Evolutionary conservation across 139 green algal species (phyloP).

Genomic region (Coccomyxa sp.): DNA sequence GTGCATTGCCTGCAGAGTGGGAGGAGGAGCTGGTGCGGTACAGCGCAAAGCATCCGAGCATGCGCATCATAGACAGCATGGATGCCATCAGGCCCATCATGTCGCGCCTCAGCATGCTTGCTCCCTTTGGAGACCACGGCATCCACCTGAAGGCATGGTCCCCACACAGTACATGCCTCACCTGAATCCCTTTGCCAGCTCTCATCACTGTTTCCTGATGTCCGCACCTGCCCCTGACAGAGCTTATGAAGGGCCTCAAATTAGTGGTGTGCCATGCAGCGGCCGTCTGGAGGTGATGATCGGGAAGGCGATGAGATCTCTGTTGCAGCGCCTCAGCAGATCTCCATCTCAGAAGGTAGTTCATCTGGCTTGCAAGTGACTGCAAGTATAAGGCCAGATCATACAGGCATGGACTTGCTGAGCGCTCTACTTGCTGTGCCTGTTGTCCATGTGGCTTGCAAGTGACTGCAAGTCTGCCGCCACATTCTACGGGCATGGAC

Average conservation of each 20-base stretch:
- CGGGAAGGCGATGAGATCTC: not conserved
- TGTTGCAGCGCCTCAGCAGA: not conserved
- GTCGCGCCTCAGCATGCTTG: slow-evolving; percentile 61
- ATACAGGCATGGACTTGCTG: too few relatives aligned
- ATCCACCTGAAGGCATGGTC: not conserved
- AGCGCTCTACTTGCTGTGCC: not conserved
- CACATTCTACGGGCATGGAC: not conserved
- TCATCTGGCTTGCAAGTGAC: not conserved
- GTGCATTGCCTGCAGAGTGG: too few relatives aligned
- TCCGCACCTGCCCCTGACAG: too few relatives aligned
- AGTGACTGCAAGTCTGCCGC: too few relatives aligned
- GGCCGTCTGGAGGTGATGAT: not conserved
- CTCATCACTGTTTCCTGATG: not conserved
- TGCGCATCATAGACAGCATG: slow-evolving; percentile 52
- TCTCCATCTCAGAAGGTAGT: not conserved
- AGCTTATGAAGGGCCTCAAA: too few relatives aligned
- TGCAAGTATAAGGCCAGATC: not conserved
- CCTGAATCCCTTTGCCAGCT: not conserved
- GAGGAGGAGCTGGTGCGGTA: slow-evolving; percentile 55
- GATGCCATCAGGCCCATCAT: slow-evolving; percentile 46
- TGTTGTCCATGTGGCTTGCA: not conserved
- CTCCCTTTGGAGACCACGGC: slow-evolving; percentile 19
- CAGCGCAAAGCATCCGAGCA: slow-evolving; percentile 34
- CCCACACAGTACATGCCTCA: not conserved
- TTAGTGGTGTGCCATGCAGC: too few relatives aligned